A percentile compares a stretch with the other conserved stretches of the same genome.
These are phyloP conservation scores for Pseudogymnoascus sp. DNA, from an alignment of 2,329 filamentous ascomycete genomes.

Conservation along the genomic window DNA sequence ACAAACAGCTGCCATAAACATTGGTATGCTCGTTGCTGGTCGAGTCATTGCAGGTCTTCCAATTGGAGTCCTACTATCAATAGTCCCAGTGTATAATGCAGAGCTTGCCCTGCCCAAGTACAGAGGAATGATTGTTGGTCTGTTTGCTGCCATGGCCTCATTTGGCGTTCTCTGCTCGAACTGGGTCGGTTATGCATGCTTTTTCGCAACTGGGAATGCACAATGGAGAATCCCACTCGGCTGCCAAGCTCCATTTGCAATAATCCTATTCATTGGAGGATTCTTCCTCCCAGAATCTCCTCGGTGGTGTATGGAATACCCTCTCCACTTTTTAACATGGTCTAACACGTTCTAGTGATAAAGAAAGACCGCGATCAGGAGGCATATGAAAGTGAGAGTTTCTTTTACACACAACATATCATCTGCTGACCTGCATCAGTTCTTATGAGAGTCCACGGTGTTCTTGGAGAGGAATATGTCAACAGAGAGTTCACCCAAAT, in stretches of 20 bases:
- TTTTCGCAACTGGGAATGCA: constrained; percentile 41
- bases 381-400: neutral
- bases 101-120: constrained; percentile 22
- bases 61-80: constrained; percentile 28
- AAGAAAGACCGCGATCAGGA: neutral
- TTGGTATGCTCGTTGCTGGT: constrained; percentile 36
- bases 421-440: neutral
- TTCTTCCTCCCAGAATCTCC: constrained; percentile 52
- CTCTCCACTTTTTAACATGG: neutral
- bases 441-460: neutral
- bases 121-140: constrained; percentile 24
- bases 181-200: constrained; percentile 46
- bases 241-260: constrained; percentile 48
- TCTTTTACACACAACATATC: neutral
- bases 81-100: constrained; percentile 24
- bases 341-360: neutral
- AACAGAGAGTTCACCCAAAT: neutral
- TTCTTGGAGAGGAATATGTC: neutral
- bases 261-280: constrained; percentile 45
- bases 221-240: constrained; percentile 50
- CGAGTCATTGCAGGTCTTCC: constrained; percentile 44
- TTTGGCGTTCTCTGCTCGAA: constrained; percentile 50
- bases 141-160: constrained; percentile 40
- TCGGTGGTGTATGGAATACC: constrained; percentile 22
- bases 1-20: constrained; percentile 23